Conservation (phyloP, 2,329 filamentous ascomycete genomes). For the Talaromyces sp. region DNA sequence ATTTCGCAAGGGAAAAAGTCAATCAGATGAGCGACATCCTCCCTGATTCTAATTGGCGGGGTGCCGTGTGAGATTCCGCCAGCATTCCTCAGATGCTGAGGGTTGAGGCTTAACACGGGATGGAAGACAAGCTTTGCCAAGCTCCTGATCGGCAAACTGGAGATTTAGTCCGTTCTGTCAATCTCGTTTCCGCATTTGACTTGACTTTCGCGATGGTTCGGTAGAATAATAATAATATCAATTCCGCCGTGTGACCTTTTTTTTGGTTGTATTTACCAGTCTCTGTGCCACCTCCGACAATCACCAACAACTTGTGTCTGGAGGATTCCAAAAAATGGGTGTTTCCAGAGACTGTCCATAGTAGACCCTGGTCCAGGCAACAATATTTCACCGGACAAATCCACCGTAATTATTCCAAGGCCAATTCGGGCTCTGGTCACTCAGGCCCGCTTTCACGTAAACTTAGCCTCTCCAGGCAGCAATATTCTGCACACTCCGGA, state of each 20-base stretch:
- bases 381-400: neutral
- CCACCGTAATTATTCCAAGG: no score
- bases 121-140: neutral
- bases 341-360: no score
- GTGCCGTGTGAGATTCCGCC: neutral
- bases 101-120: neutral
- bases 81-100: neutral
- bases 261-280: neutral
- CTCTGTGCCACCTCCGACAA: neutral
- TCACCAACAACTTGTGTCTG: no score
- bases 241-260: neutral
- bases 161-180: neutral
- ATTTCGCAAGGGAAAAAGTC: neutral
- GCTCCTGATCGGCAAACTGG: neutral
- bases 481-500: neutral
- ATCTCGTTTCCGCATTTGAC: neutral
- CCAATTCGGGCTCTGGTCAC: no score
- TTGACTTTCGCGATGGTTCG: neutral
- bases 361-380: neutral
- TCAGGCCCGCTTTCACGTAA: no score
- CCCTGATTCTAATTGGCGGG: no score
- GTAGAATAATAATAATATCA: no score
- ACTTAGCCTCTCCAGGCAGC: neutral
- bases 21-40: neutral
- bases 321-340: no score